A percentile compares a stretch with the other conserved stretches of the same genome.
phyloP scores from a whole-genome alignment of 495 filamentous ascomycete genomes.

The Xylaria castorea region DNA sequence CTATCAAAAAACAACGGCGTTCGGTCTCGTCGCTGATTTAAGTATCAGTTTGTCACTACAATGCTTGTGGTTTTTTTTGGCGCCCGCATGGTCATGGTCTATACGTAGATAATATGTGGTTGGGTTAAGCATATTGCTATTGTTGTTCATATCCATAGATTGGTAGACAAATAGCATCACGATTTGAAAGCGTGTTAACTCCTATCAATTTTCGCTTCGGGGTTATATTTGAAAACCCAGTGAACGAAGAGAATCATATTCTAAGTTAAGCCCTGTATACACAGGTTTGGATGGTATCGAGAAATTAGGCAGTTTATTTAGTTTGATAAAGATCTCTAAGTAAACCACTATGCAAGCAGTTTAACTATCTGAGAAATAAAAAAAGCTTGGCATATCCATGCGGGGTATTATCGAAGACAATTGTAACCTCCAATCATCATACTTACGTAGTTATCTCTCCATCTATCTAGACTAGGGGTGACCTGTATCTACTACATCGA shows the following conservation, averaged over 20 bases:
- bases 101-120: not conserved
- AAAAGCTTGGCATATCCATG: not conserved
- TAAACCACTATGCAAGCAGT: no score
- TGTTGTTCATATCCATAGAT: conserved; percentile 7
- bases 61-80: not conserved
- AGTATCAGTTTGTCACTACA: not conserved
- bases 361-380: no score
- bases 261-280: not conserved
- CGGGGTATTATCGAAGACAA: not conserved
- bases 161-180: conserved; percentile 8
- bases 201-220: not conserved
- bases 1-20: not conserved
- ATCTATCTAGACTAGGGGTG: not conserved
- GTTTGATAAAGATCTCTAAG: not conserved
- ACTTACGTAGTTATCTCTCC: not conserved
- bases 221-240: not conserved
- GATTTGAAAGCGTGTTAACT: not conserved
- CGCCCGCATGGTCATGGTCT: not conserved
- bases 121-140: conserved; percentile 6
- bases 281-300: not conserved
- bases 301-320: not conserved
- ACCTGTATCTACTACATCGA: not conserved
- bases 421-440: not conserved
- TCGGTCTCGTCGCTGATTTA: not conserved
- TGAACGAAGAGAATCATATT: not conserved